Conservation (phyloP, 495 filamentous ascomycete species). For the Xylaria scruposa region DNA sequence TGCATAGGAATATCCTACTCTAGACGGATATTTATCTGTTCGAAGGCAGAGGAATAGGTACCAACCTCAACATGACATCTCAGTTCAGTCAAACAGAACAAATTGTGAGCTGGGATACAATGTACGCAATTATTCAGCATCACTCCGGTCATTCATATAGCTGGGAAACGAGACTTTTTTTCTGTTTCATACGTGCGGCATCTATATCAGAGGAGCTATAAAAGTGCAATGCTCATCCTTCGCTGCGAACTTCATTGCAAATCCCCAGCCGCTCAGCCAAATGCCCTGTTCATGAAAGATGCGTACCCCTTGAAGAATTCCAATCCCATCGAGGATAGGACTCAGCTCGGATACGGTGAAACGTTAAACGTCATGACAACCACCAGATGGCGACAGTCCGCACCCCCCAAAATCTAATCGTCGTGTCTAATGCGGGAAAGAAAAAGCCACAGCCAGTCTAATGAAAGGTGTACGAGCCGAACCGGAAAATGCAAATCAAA, state of each 20-base stretch:
- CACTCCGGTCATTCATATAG: not conserved
- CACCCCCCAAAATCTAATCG: constrained; percentile 42
- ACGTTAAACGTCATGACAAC: constrained; percentile 44
- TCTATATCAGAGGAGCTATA: constrained; percentile 39
- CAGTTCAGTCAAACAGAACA: not conserved
- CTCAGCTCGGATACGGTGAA: constrained; percentile 29
- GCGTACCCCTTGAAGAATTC: constrained; percentile 36
- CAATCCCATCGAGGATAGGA: constrained; percentile 33
- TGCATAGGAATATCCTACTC: not conserved
- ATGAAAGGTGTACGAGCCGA: constrained; percentile 46
- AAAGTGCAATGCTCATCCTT: constrained; percentile 14
- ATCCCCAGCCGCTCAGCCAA: constrained; percentile 24
- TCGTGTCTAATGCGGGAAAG: constrained; percentile 44
- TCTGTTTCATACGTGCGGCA: constrained; percentile 27
- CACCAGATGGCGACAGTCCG: constrained; percentile 33
- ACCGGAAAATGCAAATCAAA: constrained; percentile 53
- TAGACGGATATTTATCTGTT: not conserved
- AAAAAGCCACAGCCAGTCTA: constrained; percentile 49
- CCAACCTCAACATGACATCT: not conserved
- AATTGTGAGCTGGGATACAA: not conserved
- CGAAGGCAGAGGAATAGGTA: not conserved
- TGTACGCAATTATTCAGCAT: too few species aligned
- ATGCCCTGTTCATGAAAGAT: constrained; percentile 41
- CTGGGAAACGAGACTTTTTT: not conserved
- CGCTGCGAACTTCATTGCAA: constrained; percentile 35